Evolutionary conservation across 495 filamentous ascomycete species (phyloP), one percentile per base, ranked within the genome.

Genomic region (Corynascus novoguineensis): DNA sequence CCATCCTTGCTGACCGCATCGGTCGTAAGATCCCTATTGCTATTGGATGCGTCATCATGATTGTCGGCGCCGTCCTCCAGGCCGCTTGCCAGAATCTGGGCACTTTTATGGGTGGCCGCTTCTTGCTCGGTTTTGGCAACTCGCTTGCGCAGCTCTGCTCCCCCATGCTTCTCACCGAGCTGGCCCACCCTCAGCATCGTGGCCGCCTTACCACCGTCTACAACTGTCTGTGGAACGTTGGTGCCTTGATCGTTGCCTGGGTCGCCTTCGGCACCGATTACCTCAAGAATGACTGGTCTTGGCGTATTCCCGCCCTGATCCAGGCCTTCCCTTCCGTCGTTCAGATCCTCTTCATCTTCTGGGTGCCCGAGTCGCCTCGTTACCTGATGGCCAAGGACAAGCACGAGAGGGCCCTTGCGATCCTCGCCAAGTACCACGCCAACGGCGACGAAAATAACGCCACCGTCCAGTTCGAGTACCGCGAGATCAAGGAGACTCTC

Each of bases 171-270:
- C 75, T 86, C 37, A 83, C 83, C 29, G 84, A 87, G 70, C 67
- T 87, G 47, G 78, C 77, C 38, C 83, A 86, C 60, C 81, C 84
- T 40, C 83, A 86, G 67, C 83, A 86, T 53, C 83, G 83, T 69
- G 83, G 78, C 32, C 74, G 81, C 62, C 78, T 86, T 64, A 85
- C 81, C 38, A 80, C 81, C 24, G 79, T 86, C 35, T 87, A 86
- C 66, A 86, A 87, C 71, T 80, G 79, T 66, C 75, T 79, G 58
- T 85, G 79, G 77, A 83, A 85, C 67, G 72, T 80, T 28, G 81
- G 81, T 31, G 74, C 79, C 44, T 73, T 82, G 32, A 58, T 81
- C 41, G 78, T 80, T 6, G 73, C 78, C 5, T 81, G 80, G 42
- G 60, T 82, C 40, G 73, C 75, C 11, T 74, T 80, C 31, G 78